A percentile compares a stretch with the other conserved stretches of the same genome.
These are phyloP conservation scores for Calvatia gigantea DNA, from an alignment of 768 basidiomycete species.

Conservation along the genomic window DNA sequence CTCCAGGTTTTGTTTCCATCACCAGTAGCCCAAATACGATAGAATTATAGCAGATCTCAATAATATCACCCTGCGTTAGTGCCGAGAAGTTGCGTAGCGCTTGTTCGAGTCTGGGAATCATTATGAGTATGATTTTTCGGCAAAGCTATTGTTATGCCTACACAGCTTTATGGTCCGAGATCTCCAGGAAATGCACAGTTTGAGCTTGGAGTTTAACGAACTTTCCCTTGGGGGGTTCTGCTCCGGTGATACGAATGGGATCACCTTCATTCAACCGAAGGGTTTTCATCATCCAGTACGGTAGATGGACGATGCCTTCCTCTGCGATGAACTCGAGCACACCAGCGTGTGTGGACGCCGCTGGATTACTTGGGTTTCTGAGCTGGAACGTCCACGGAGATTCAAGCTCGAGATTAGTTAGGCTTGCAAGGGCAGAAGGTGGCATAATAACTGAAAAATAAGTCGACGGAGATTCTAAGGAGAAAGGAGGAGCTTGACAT, in stretches of 20 bases:
- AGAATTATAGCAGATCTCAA: slow-evolving; percentile 96
- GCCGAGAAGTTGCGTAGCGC: slow-evolving; percentile 90
- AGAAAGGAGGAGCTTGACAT: slow-evolving; percentile 19
- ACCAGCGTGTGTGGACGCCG: slow-evolving; percentile 89
- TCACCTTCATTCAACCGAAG: slow-evolving; percentile 92
- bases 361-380: slow-evolving; percentile 83
- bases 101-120: slow-evolving; percentile 74
- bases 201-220: slow-evolving; percentile 97
- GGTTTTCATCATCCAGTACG: slow-evolving; percentile 99
- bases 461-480: slow-evolving; percentile 9
- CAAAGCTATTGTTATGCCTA: slow-evolving; percentile 38
- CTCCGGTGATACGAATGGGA: slow-evolving; percentile 87
- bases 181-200: slow-evolving; percentile 90
- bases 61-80: slow-evolving; percentile 93
- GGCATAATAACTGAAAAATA: slow-evolving; percentile 88
- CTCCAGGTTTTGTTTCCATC: slow-evolving; percentile 89
- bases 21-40: slow-evolving; percentile 94
- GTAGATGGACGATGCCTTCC: slow-evolving; percentile 92
- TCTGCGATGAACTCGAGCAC: slow-evolving; percentile 99
- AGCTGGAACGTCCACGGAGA: slow-evolving; percentile 96
- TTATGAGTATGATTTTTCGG: not conserved
- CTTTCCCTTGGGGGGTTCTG: slow-evolving; percentile 88
- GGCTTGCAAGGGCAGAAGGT: slow-evolving; percentile 85
- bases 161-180: slow-evolving; percentile 98
- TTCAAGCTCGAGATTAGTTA: slow-evolving; percentile 85